A percentile compares a stretch with the other conserved stretches of the same genome.
These are phyloP conservation scores for Saccharomycopsis capsularis DNA, from an alignment of 805 yeast species.

Conservation along the genomic window DNA sequence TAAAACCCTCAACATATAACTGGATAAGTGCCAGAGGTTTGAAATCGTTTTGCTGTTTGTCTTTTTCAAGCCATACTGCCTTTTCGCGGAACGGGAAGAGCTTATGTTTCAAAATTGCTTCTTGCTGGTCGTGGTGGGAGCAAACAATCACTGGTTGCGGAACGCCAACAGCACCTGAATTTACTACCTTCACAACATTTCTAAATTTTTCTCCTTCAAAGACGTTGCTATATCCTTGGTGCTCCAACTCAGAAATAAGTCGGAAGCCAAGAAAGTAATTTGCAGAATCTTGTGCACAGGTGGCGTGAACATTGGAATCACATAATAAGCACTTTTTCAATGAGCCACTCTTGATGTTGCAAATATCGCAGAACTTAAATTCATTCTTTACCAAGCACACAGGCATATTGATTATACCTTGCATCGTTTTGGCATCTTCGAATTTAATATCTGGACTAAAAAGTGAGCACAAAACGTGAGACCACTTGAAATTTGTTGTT, in stretches of 20 bases:
- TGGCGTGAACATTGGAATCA: conserved; percentile 38
- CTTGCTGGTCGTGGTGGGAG: conserved; percentile 6
- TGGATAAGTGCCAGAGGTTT: not conserved
- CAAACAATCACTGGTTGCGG: conserved; percentile 19
- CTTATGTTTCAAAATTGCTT: not conserved
- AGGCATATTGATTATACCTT: conserved; percentile 33
- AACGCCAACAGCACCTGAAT: conserved; percentile 12
- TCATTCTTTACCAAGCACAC: conserved; percentile 29
- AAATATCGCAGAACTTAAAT: conserved; percentile 36
- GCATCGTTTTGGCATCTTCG: conserved; percentile 36
- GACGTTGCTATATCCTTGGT: not conserved
- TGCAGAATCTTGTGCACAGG: conserved; percentile 49
- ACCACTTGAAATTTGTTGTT: conserved; percentile 66
- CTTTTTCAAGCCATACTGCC: not conserved
- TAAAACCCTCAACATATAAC: conserved; percentile 10
- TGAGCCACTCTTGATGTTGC: conserved; percentile 44
- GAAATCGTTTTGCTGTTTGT: not conserved
- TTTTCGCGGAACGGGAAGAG: not conserved
- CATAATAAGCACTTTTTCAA: conserved; percentile 43
- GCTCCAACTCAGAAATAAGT: conserved; percentile 14
- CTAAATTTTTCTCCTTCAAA: conserved; percentile 1
- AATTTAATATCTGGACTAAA: conserved; percentile 42
- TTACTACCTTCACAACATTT: conserved; percentile 4
- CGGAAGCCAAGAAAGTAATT: conserved; percentile 50
- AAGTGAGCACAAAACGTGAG: conserved; percentile 66